Base-by-base conservation (phyloP, 345 rosid genomes). In the Anacardium occidentale region DNA sequence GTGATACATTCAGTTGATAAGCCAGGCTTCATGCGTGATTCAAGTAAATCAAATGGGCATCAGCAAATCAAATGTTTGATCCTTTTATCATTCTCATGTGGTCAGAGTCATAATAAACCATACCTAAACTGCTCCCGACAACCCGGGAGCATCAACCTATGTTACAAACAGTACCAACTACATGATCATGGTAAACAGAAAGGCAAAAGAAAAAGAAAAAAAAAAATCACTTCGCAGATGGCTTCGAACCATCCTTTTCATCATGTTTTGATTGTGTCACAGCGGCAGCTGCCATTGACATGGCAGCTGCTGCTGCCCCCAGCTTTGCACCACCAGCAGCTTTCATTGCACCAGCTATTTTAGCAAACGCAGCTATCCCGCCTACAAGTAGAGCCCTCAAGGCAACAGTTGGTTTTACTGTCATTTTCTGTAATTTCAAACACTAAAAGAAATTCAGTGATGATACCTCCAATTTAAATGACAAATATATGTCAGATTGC, bases 291-390 rank as follows among this genome's bases (percentile, higher is more conserved):
- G 98, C 98, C 40, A 81, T 83, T 0, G 92, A 83, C 87, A 94
- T 82, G 52, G 98, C 94, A 21, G 92, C 82, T 1, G 94, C 93
- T 0, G 97, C 97, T n/a, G 91, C 97, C 62, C 96, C 96, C 2
- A 94, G 84, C 87, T 94, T 94, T 11, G 62, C 96, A 62, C 96
- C 91, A 29, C 98, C 92, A 11, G 91, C 98, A 2, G 94, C 96
- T 77, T 94, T 94, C 97, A 94, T 85, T 20, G 64, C 94, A 45
- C 85, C 91, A 9, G 92, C 93, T 54, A 90, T 80, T 81, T 94
- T 90, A 0, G 98, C 94, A 72, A 88, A 87, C 70, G 83, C 82
- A 2, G 97, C 97, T 40, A 93, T 60, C 32, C 97, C 96, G 29
- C 97, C 96, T 15, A 94, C 96, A 15, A 94, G 77, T 3, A 86